Evolutionary conservation across 2,329 filamentous ascomycete genomes (phyloP).

Genomic region (Hypomyces rosellus): DNA sequence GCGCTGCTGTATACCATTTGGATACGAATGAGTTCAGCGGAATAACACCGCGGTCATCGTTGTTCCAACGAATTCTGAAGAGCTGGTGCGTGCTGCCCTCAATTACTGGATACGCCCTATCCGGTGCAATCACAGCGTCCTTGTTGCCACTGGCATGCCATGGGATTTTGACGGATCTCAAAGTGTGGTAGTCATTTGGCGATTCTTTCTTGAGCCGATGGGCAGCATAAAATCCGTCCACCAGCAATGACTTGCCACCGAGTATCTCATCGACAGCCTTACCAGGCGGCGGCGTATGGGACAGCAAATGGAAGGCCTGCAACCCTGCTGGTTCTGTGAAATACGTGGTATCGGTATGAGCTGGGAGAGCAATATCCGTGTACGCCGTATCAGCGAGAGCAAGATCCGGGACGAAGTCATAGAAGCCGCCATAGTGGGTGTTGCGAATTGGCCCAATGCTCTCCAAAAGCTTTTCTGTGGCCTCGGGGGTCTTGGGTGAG

Average conservation of each 20-base stretch:
- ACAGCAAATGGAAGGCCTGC: constrained; percentile 88
- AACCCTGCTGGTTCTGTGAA: constrained; percentile 88
- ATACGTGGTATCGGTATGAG: constrained; percentile 94
- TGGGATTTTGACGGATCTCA: constrained; percentile 55
- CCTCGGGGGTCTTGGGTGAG: constrained; percentile 59
- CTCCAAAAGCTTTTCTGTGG: constrained; percentile 69
- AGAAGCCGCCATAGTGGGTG: constrained; percentile 80
- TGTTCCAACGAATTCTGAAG: constrained; percentile 81
- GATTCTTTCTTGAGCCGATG: constrained; percentile 48
- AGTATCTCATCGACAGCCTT: constrained; percentile 28
- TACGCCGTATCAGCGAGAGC: constrained; percentile 88
- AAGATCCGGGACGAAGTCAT: constrained; percentile 84
- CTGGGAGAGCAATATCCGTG: constrained; percentile 72
- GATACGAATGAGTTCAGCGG: constrained; percentile 46
- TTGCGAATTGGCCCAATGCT: constrained; percentile 80
- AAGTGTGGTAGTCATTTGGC: constrained; percentile 47
- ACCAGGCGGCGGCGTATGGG: constrained; percentile 47
- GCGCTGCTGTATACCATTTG: constrained; percentile 75
- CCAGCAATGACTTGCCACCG: constrained; percentile 74
- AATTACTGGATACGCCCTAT: constrained; percentile 64
- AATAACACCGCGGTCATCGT: constrained; percentile 73
- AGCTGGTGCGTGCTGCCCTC: constrained; percentile 43
- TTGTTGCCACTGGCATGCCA: constrained; percentile 88
- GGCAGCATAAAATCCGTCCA: constrained; percentile 79
- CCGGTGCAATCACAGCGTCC: constrained; percentile 72